Percentiles rank a stretch among this genome's conserved stretches.
Evolutionary conservation across 169 alveolate genomes (phyloP).

Genomic region (Eimeria acervulina): DNA sequence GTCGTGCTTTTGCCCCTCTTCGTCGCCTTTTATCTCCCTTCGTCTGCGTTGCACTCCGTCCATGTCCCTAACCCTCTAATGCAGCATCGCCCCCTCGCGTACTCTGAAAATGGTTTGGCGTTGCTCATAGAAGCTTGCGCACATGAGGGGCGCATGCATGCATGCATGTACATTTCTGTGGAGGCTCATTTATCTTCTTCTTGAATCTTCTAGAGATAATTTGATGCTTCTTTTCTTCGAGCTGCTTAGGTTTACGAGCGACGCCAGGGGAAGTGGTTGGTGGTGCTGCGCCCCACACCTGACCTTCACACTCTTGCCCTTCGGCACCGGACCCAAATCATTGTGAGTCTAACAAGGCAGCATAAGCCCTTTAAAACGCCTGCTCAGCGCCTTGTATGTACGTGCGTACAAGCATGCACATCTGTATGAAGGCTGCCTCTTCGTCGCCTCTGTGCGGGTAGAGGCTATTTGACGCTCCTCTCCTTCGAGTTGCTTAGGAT

Average conservation of each 20-base stretch:
- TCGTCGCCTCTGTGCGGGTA: not conserved
- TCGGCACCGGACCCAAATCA: slow-evolving; percentile 90
- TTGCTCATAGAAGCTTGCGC: not conserved
- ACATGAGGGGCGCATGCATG: not conserved
- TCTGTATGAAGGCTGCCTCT: not conserved
- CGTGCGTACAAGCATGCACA: not conserved
- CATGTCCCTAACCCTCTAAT: not conserved
- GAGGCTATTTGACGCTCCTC: not conserved
- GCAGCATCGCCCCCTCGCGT: not conserved
- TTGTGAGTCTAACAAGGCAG: slow-evolving; percentile 68
- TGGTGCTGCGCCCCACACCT: slow-evolving; percentile 86
- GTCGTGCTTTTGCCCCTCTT: not conserved
- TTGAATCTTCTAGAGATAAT: not conserved
- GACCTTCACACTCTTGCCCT: slow-evolving; percentile 86
- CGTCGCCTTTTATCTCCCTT: not conserved
- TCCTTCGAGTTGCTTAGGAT: slow-evolving; percentile 56
- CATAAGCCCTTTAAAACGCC: not conserved
- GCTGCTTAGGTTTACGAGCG: slow-evolving; percentile 84
- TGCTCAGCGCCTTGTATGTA: not conserved
- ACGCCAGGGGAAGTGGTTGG: slow-evolving; percentile 86
- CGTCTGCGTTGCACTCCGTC: not conserved
- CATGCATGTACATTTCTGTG: not conserved
- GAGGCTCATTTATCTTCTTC: not conserved
- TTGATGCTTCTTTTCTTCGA: not conserved
- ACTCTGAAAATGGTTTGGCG: not conserved